Conservation (phyloP, 192 early-diverging fungal genomes). For the Backusella luteola region DNA sequence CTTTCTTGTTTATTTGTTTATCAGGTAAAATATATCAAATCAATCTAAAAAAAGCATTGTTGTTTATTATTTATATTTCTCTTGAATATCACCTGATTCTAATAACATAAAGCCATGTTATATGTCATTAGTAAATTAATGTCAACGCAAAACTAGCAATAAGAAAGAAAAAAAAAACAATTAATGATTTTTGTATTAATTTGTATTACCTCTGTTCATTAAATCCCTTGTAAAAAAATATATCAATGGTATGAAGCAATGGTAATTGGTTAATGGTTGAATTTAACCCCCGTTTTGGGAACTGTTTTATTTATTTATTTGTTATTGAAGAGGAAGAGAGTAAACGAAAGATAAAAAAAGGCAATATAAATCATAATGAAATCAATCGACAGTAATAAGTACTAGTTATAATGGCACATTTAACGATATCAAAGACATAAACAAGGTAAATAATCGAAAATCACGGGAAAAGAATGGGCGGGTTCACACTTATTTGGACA, state of each 20-base stretch:
- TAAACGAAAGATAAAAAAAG: neutral
- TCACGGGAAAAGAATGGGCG: conserved; percentile 1
- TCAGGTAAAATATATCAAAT: neutral
- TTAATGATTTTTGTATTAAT: neutral
- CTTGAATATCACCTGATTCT: neutral
- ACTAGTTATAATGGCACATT: neutral
- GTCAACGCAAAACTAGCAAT: neutral
- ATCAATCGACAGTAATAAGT: neutral
- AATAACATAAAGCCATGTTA: neutral
- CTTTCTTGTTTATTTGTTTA: neutral
- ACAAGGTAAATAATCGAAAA: neutral
- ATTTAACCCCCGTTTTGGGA: neutral
- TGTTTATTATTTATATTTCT: neutral
- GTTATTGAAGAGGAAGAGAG: neutral
- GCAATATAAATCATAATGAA: neutral
- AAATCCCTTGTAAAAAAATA: conserved; percentile 3
- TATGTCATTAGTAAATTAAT: neutral
- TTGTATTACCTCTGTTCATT: neutral
- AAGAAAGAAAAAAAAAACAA: neutral
- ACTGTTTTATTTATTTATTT: neutral
- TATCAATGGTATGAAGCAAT: neutral
- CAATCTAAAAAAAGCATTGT: neutral
- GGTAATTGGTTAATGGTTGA: neutral
- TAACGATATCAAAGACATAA: neutral
- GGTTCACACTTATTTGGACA: conserved; percentile 3